These are phyloP conservation scores for Epichloe brachyelytri DNA, from an alignment of 2,329 filamentous ascomycete species.

Conservation along the genomic window DNA sequence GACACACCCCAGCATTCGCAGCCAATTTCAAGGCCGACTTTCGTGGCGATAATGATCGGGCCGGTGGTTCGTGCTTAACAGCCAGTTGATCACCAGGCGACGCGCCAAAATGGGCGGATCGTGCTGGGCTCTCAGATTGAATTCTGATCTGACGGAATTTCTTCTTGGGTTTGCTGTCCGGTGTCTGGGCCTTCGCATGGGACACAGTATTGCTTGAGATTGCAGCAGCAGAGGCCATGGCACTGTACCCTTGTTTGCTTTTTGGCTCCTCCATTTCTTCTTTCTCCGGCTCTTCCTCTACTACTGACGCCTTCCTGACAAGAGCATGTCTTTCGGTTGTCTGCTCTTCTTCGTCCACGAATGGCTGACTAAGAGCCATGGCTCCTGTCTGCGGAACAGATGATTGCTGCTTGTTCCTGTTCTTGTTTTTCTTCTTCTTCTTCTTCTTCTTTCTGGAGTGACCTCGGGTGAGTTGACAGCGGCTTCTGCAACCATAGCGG, in stretches of 20 bases:
- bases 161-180: conserved; percentile 6
- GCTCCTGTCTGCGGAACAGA: background rate
- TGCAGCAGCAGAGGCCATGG: conserved; percentile 19
- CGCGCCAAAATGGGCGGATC: conserved; percentile 54
- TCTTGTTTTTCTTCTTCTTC: conserved; percentile 7
- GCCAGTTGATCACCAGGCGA: conserved; percentile 37
- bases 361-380: background rate
- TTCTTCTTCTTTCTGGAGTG: conserved; percentile 5
- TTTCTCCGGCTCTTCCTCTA: conserved; percentile 31
- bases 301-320: conserved; percentile 29
- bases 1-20: conserved; percentile 39
- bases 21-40: conserved; percentile 63
- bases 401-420: conserved; percentile 5
- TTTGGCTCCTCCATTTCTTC: conserved; percentile 21
- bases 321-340: conserved; percentile 3
- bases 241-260: conserved; percentile 4
- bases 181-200: background rate
- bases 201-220: conserved; percentile 6
- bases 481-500: background rate
- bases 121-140: conserved; percentile 47
- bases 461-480: background rate
- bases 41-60: conserved; percentile 59
- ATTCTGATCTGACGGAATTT: conserved; percentile 20
- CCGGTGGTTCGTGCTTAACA: conserved; percentile 54
- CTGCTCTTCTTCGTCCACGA: background rate